Percentiles rank a stretch among this genome's conserved stretches.
Conservation (phyloP, 75 land plant species). For the Selaginella moellendorffii region DNA sequence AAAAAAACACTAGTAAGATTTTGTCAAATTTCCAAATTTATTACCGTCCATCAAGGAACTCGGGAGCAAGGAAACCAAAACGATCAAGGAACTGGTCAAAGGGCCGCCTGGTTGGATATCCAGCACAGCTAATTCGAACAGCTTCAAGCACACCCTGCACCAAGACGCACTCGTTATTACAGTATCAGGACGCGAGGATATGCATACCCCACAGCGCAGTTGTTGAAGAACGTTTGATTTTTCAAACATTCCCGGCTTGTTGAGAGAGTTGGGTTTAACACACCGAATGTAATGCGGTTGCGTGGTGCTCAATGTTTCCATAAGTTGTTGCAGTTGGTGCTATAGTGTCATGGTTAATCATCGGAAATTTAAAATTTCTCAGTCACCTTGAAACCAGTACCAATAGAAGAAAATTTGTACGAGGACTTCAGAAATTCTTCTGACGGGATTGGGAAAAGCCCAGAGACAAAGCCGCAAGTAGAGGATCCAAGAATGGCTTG, state of each 20-base stretch:
- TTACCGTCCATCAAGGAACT: slow-evolving; percentile 67
- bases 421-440: slow-evolving; percentile 86
- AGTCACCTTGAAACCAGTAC: slow-evolving; percentile 84
- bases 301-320: slow-evolving; percentile 85
- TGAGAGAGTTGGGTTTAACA: slow-evolving; percentile 91
- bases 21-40: not conserved
- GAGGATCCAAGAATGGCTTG: slow-evolving; percentile 80
- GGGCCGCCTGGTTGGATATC: slow-evolving; percentile 80
- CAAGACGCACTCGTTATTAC: not conserved
- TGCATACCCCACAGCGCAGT: slow-evolving; percentile 89
- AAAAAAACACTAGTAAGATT: not conserved
- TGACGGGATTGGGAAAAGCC: slow-evolving; percentile 59
- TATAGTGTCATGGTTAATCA: slow-evolving; percentile 20
- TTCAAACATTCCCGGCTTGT: slow-evolving; percentile 92
- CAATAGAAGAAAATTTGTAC: slow-evolving; percentile 93
- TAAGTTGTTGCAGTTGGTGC: slow-evolving; percentile 89
- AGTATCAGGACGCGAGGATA: not conserved
- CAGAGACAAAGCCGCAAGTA: slow-evolving; percentile 59
- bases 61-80: slow-evolving; percentile 92
- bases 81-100: slow-evolving; percentile 86
- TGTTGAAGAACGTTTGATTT: slow-evolving; percentile 77
- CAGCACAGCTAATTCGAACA: slow-evolving; percentile 96
- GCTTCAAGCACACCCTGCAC: slow-evolving; percentile 95
- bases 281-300: slow-evolving; percentile 98
- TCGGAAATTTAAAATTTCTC: not conserved